Conservation (phyloP, 305 asterid species). For the Fraxinus latifolia region DNA sequence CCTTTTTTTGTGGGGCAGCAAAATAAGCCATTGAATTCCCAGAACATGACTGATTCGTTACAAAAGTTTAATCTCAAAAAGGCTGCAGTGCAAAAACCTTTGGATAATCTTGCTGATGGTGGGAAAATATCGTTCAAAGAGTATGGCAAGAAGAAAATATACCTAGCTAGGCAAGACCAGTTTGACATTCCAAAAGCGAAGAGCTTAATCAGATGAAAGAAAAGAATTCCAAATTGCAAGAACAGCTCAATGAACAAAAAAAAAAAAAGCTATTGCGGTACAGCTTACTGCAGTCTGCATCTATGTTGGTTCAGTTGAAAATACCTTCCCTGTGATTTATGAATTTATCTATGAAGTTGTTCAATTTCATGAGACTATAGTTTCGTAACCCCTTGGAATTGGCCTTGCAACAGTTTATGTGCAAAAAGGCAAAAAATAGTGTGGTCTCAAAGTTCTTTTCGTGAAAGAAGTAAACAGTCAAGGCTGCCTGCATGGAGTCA, state of each 20-base stretch:
- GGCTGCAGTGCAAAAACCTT: slow-evolving; percentile 72
- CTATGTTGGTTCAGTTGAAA: neutral
- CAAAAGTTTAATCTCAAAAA: slow-evolving; percentile 87
- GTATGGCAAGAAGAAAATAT: slow-evolving; percentile 93
- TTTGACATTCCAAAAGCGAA: slow-evolving; percentile 76
- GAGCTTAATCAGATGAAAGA: slow-evolving; percentile 87
- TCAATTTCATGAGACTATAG: neutral
- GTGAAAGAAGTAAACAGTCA: neutral
- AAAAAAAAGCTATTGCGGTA: slow-evolving; percentile 32
- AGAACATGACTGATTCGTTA: slow-evolving; percentile 72
- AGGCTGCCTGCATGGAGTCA: neutral
- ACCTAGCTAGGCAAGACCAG: slow-evolving; percentile 91
- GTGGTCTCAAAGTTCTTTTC: neutral
- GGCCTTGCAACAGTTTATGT: neutral
- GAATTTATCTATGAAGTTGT: neutral
- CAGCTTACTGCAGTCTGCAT: neutral
- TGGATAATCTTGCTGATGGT: slow-evolving; percentile 76
- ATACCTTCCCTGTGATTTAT: neutral
- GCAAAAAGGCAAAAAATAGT: neutral
- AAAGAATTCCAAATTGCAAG: slow-evolving; percentile 67
- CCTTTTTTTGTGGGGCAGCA: slow-evolving; percentile 43
- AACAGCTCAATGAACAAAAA: slow-evolving; percentile 50
- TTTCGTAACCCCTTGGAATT: neutral
- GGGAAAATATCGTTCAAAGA: slow-evolving; percentile 82
- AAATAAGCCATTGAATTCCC: slow-evolving; percentile 82